Evolutionary conservation across 306 rosid species (phyloP), one percentile per base, ranked within the genome.

Genomic region (Cucurbita ficifolia): DNA sequence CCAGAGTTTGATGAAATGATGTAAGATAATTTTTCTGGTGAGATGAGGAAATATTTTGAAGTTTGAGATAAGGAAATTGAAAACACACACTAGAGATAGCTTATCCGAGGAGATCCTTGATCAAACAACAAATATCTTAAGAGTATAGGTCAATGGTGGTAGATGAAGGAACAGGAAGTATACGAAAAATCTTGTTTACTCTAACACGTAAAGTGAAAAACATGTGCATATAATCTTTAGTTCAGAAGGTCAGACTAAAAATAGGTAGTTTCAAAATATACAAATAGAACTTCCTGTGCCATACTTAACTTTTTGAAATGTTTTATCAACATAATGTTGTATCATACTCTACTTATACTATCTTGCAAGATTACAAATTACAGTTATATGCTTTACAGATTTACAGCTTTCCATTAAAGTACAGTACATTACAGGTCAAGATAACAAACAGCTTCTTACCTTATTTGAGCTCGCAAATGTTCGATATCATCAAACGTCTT

Each of bases 401-500:
- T 33, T 50, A 33, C 42, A 29, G 59, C 24, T 49, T 50, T 29
- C 19, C 33, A 16, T 48, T 29, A 36, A 70, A 49, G 43, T 29
- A 49, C 45, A 70, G 74, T 13, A 16, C 42, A 69, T 16, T 14
- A 21, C 22, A 69, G 4, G 12, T 69, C 1, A 49, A 48, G 46
- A 56, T 54, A 55, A 73, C 36, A 43, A 48, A 8, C 56, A 21
- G 13, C 80, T 45, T 80, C 86, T 22, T 69, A 91, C 99, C 99
- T 89, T 86, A 95, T 95, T 81, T 85, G 87, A 80, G 97, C 97
- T 46, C 96, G 96, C 86, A 95, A 72, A 88, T 91, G 99, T 79
- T 89, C 95, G 69, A 91, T 84, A 85, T 85, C 97, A 83, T 79
- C 75, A 78, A 35, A 86, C 6, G 84, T 76, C 77, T 78, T 79